Conservation (phyloP, 805 yeast genomes). For the Yarrowia alimentaria region DNA sequence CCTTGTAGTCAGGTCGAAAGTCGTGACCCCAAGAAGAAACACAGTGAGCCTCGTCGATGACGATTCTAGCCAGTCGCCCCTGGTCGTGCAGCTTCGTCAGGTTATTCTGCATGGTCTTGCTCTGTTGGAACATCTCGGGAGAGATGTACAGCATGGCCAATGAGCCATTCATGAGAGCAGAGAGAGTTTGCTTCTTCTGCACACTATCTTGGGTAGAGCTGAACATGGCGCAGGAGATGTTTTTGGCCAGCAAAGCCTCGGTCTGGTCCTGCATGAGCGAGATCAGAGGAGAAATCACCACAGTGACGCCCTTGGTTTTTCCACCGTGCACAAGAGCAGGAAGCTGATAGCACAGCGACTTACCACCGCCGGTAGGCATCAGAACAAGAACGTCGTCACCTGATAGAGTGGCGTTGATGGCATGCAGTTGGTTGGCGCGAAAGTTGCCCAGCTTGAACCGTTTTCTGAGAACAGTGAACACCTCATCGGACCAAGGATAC, state of each 20-base stretch:
- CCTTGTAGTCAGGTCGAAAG: slow-evolving; percentile 92
- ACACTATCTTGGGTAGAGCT: slow-evolving; percentile 68
- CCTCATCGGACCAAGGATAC: slow-evolving; percentile 67
- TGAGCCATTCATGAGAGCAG: slow-evolving; percentile 60
- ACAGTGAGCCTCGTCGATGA: slow-evolving; percentile 97
- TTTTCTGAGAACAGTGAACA: slow-evolving; percentile 52
- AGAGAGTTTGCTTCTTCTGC: slow-evolving; percentile 62
- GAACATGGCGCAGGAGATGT: slow-evolving; percentile 82
- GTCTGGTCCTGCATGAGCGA: slow-evolving; percentile 98
- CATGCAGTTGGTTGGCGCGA: slow-evolving; percentile 82
- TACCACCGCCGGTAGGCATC: slow-evolving; percentile 99
- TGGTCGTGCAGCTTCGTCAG: slow-evolving; percentile 56
- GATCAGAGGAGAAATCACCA: slow-evolving; percentile 90
- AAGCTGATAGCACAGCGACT: slow-evolving; percentile 89
- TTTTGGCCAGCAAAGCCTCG: slow-evolving; percentile 63
- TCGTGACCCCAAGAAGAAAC: slow-evolving; percentile 99
- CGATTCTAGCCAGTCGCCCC: slow-evolving; percentile 71
- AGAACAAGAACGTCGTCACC: slow-evolving; percentile 90
- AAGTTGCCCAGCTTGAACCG: slow-evolving; percentile 66
- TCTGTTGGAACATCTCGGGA: slow-evolving; percentile 89
- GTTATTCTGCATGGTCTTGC: slow-evolving; percentile 62
- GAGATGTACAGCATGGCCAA: slow-evolving; percentile 80
- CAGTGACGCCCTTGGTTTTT: slow-evolving; percentile 74
- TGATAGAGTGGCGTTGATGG: slow-evolving; percentile 66
- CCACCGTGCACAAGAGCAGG: slow-evolving; percentile 85